These are phyloP conservation scores for Kwoniella shandongensis DNA, from an alignment of 768 basidiomycete species.

Conservation along the genomic window DNA sequence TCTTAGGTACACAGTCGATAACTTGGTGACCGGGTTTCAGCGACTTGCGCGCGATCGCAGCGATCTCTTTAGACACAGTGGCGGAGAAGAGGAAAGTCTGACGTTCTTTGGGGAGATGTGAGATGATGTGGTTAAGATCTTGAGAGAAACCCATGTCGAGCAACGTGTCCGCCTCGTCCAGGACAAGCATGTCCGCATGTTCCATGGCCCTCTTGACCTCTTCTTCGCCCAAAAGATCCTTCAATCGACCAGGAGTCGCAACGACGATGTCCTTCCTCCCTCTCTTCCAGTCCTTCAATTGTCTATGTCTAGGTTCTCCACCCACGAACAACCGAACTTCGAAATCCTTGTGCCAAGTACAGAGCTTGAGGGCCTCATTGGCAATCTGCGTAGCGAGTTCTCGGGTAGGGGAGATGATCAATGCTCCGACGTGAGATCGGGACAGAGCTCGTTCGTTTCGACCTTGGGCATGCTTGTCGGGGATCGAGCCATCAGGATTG, in stretches of 20 bases:
- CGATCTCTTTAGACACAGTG: slow-evolving; percentile 72
- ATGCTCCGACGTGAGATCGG: slow-evolving; percentile 62
- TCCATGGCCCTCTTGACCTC: slow-evolving; percentile 62
- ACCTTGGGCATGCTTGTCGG: slow-evolving; percentile 29
- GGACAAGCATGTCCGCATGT: slow-evolving; percentile 66
- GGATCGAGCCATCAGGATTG: slow-evolving; percentile 56
- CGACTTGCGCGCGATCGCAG: slow-evolving; percentile 65
- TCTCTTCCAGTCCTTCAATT: slow-evolving; percentile 67
- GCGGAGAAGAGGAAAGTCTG: slow-evolving; percentile 92
- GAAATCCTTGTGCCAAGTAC: slow-evolving; percentile 63
- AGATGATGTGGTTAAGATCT: slow-evolving; percentile 73
- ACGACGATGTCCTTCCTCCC: slow-evolving; percentile 78
- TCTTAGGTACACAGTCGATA: slow-evolving; percentile 69
- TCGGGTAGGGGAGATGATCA: slow-evolving; percentile 85
- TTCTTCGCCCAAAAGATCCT: slow-evolving; percentile 68
- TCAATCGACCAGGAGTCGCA: slow-evolving; percentile 82
- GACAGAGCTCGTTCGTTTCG: slow-evolving; percentile 44
- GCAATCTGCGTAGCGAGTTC: slow-evolving; percentile 90
- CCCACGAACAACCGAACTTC: slow-evolving; percentile 76
- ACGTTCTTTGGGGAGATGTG: slow-evolving; percentile 66
- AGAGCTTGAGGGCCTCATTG: slow-evolving; percentile 70
- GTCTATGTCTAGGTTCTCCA: slow-evolving; percentile 65
- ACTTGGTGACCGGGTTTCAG: slow-evolving; percentile 66
- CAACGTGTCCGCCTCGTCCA: slow-evolving; percentile 90
- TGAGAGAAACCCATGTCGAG: slow-evolving; percentile 89